Conservation (phyloP, 352 stramenopile genomes). For the Phytophthora chlamydospora region DNA sequence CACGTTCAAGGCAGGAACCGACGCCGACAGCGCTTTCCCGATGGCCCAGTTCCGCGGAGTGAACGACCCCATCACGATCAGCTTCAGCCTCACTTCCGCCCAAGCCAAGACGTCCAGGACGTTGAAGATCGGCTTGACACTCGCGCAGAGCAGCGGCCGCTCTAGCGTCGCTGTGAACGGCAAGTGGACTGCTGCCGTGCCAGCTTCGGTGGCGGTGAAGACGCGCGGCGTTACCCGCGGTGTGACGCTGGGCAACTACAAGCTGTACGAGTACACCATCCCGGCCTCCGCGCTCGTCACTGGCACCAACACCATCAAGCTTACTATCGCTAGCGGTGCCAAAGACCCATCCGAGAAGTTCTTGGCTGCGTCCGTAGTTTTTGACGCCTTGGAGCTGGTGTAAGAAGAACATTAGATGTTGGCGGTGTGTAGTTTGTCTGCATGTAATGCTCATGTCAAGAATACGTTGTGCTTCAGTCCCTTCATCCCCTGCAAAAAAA, state of each 20-base stretch:
- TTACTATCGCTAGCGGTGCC: slow-evolving; percentile 52
- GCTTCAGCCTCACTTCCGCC: slow-evolving; percentile 43
- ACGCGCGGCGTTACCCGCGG: slow-evolving; percentile 56
- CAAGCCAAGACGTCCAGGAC: too few species aligned
- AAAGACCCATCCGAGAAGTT: slow-evolving; percentile 47
- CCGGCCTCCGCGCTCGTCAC: slow-evolving; percentile 40
- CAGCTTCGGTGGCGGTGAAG: slow-evolving; percentile 40
- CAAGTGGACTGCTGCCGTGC: slow-evolving; percentile 35
- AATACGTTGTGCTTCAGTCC: too few species aligned
- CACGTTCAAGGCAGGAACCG: slow-evolving; percentile 31
- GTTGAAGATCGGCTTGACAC: slow-evolving; percentile 47
- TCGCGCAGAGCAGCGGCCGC: slow-evolving; percentile 47
- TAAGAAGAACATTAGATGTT: slow-evolving; percentile 9
- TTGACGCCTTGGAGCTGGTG: slow-evolving; percentile 54
- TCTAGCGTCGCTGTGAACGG: slow-evolving; percentile 44
- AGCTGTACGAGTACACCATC: slow-evolving; percentile 56
- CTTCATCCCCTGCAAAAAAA: too few species aligned
- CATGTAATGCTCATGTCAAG: too few species aligned
- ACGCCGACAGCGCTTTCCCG: slow-evolving; percentile 39
- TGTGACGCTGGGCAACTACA: slow-evolving; percentile 52
- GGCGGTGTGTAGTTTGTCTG: too few species aligned
- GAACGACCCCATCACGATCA: slow-evolving; percentile 39
- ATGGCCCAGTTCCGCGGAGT: slow-evolving; percentile 51
- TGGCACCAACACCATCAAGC: slow-evolving; percentile 43
- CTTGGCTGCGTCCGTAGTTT: slow-evolving; percentile 49